Evolutionary conservation across 2,329 filamentous ascomycete genomes (phyloP).

Genomic region (Claviceps quebecensis): DNA sequence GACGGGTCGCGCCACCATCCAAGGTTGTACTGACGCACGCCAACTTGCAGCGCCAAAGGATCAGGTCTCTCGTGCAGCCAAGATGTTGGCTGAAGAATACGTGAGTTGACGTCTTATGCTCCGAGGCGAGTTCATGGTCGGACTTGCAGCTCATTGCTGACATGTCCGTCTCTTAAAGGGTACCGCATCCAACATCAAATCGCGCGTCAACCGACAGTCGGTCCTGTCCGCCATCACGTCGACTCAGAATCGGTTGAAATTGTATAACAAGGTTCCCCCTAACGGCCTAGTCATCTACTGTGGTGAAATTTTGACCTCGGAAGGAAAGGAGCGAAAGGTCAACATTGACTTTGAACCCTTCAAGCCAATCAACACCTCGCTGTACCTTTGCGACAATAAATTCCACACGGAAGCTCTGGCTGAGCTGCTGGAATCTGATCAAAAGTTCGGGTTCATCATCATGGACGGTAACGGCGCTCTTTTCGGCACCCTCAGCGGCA

Average conservation of each 20-base stretch:
- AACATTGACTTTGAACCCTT: constrained; percentile 99
- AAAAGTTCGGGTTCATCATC: constrained; percentile 98
- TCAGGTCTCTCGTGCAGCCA: constrained; percentile 86
- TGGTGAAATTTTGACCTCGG: constrained; percentile 97
- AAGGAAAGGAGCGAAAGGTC: constrained; percentile 98
- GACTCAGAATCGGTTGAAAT: constrained; percentile 95
- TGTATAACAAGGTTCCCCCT: constrained; percentile 97
- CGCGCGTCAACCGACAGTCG: constrained; percentile 94
- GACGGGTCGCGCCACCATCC: neutral
- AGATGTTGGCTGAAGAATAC: constrained; percentile 99
- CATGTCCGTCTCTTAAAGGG: constrained; percentile 40
- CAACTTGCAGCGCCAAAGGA: constrained; percentile 70
- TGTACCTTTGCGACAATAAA: constrained; percentile 99
- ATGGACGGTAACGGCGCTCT: constrained; percentile 99
- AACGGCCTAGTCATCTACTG: constrained; percentile 98
- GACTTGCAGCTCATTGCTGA: constrained; percentile 35
- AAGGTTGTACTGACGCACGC: constrained; percentile 2
- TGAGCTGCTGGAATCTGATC: constrained; percentile 94
- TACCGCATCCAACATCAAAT: constrained; percentile 99
- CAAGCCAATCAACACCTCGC: constrained; percentile 98
- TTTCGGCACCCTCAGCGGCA: constrained; percentile 92
- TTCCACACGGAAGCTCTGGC: constrained; percentile 97
- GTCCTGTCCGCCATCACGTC: constrained; percentile 97
- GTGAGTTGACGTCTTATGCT: constrained; percentile 34
- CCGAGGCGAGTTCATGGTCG: constrained; percentile 5